Conservation (phyloP, 371 early-diverging fungal genomes). For the Mucor plumbeus region DNA sequence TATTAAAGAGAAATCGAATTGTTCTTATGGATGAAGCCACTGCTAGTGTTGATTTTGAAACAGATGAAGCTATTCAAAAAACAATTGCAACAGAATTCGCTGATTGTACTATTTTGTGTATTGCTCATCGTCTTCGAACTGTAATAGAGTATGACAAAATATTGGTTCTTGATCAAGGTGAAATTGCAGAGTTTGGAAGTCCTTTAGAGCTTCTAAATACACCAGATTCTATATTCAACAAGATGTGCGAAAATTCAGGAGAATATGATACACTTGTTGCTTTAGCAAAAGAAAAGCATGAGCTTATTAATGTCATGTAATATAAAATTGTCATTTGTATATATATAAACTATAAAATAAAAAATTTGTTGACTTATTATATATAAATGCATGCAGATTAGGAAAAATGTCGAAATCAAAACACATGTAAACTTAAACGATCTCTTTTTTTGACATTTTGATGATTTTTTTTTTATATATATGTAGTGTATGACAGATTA, state of each 20-base stretch:
- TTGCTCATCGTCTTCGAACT: constrained; percentile 72
- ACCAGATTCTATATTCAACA: constrained; percentile 56
- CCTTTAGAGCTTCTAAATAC: constrained; percentile 57
- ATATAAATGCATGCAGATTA: too few species aligned
- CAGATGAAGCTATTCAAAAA: constrained; percentile 67
- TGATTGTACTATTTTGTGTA: constrained; percentile 65
- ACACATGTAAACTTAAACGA: too few species aligned
- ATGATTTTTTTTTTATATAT: too few species aligned
- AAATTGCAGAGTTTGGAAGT: constrained; percentile 43
- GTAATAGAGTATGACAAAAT: constrained; percentile 60
- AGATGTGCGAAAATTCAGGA: constrained; percentile 71
- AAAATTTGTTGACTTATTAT: too few species aligned
- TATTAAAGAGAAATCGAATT: constrained; percentile 61
- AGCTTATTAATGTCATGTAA: constrained; percentile 22
- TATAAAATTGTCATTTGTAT: not conserved
- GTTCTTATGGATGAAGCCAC: constrained; percentile 66
- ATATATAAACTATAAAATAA: not conserved
- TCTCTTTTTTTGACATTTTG: too few species aligned
- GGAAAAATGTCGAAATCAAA: too few species aligned
- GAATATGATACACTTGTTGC: constrained; percentile 63
- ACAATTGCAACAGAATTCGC: constrained; percentile 64
- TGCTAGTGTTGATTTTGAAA: constrained; percentile 70
- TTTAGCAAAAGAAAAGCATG: constrained; percentile 48
- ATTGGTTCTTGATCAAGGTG: constrained; percentile 49
- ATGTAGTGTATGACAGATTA: too few species aligned